Evolutionary conservation across 75 land plant genomes (phyloP).

Genomic region (Picea sitchensis): DNA sequence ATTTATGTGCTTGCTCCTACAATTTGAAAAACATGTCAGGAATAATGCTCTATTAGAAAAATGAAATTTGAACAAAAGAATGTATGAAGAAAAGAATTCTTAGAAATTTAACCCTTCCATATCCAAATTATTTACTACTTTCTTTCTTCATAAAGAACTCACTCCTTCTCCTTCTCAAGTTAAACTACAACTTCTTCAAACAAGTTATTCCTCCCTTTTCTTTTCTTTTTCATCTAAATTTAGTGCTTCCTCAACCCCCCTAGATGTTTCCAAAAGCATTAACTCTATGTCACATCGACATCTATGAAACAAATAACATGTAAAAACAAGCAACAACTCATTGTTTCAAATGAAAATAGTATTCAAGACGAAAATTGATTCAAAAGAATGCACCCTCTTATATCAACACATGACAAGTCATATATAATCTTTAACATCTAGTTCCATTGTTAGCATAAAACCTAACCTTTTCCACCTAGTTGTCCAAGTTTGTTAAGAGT

Average conservation of each 20-base stretch:
- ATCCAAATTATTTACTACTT: no score
- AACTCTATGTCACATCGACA: constrained; percentile 84
- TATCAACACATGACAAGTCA: neutral
- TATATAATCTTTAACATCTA: neutral
- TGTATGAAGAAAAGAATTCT: neutral
- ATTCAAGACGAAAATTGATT: neutral
- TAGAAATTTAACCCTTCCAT: neutral
- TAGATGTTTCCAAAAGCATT: constrained; percentile 78
- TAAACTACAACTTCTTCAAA: constrained; percentile 65
- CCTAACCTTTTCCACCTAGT: constrained; percentile 11
- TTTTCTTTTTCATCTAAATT: constrained; percentile 68
- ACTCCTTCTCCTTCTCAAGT: constrained; percentile 20
- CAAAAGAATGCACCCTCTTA: neutral
- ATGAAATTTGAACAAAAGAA: no score
- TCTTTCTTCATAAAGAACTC: no score
- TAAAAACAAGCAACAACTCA: neutral
- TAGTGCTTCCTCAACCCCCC: constrained; percentile 82
- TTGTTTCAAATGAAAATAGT: neutral
- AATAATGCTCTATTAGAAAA: neutral
- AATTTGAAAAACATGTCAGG: neutral
- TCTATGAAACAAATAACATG: constrained; percentile 33
- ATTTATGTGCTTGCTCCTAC: constrained; percentile 85
- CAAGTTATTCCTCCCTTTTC: constrained; percentile 78
- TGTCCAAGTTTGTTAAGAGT: constrained; percentile 4
- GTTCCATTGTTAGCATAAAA: constrained; percentile 4